Evolutionary conservation across 495 filamentous ascomycete species (phyloP).

Genomic region (Collariella sp.): DNA sequence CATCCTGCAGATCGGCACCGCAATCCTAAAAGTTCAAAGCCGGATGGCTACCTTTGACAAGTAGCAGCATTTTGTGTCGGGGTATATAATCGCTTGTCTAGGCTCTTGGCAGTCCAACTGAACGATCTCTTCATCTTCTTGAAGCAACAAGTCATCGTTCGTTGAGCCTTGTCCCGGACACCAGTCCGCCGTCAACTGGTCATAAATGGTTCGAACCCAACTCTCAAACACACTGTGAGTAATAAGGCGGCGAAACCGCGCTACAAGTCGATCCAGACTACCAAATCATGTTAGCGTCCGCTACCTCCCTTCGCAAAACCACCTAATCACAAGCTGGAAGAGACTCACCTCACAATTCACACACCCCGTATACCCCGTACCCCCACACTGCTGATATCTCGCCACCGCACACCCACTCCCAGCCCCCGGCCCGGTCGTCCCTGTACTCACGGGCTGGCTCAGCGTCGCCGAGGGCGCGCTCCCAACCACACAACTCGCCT

Average conservation of each 20-base stretch:
- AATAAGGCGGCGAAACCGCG: conserved; percentile 25
- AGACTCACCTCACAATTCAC: conserved; percentile 33
- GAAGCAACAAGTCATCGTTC: too few relatives aligned
- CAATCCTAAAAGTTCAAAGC: too few relatives aligned
- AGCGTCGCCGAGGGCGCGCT: conserved; percentile 21
- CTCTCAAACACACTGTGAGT: conserved; percentile 32
- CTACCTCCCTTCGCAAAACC: background rate
- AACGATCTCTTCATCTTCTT: too few relatives aligned
- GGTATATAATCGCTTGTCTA: too few relatives aligned
- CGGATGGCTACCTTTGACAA: too few relatives aligned
- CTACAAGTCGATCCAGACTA: conserved; percentile 22
- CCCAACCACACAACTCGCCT: conserved; percentile 32
- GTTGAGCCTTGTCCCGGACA: too few relatives aligned
- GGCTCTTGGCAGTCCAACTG: too few relatives aligned
- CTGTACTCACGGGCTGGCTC: conserved; percentile 4
- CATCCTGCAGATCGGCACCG: too few relatives aligned
- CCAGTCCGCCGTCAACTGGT: too few relatives aligned
- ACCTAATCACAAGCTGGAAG: background rate
- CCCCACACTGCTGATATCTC: conserved; percentile 41
- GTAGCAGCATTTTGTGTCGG: too few relatives aligned
- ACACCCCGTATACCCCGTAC: conserved; percentile 37
- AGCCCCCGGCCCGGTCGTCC: conserved; percentile 14
- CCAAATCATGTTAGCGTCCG: background rate
- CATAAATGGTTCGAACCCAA: too few relatives aligned
- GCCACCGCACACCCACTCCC: conserved; percentile 27